These are phyloP conservation scores for Kwoniella dendrophila DNA, from an alignment of 768 basidiomycete species.

Conservation along the genomic window DNA sequence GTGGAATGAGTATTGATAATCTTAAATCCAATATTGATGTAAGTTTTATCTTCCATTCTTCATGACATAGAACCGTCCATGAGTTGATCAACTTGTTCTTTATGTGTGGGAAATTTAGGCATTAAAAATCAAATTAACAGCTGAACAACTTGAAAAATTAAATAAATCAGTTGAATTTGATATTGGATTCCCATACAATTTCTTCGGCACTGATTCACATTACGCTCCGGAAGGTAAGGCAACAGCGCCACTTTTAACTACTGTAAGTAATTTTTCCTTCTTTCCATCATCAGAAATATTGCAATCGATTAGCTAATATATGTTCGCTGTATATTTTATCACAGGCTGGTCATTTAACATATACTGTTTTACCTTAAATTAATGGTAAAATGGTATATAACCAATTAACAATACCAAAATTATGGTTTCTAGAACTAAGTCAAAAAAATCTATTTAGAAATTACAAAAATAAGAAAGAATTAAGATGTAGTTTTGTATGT, in stretches of 20 bases:
- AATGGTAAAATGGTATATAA: background rate
- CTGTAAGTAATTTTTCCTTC: constrained; percentile 12
- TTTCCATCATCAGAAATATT: no score
- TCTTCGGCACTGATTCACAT: constrained; percentile 26
- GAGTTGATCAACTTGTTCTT: background rate
- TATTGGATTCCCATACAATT: constrained; percentile 28
- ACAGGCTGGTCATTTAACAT: constrained; percentile 12
- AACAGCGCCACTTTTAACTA: constrained; percentile 8
- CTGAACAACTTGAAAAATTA: constrained; percentile 44
- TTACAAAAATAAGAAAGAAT: no score
- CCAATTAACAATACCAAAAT: no score
- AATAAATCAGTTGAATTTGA: constrained; percentile 38
- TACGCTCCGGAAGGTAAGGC: constrained; percentile 18
- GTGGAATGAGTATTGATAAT: constrained; percentile 44
- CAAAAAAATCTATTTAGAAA: no score
- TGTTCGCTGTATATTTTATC: background rate
- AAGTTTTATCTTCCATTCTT: constrained; percentile 2
- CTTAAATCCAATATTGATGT: constrained; percentile 34
- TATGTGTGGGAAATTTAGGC: constrained; percentile 13
- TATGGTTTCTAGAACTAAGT: no score
- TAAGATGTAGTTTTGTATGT: no score
- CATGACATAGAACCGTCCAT: no score
- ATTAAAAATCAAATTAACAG: constrained; percentile 38
- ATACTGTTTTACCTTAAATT: constrained; percentile 2
- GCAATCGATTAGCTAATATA: background rate